Conservation (phyloP, 2,329 filamentous ascomycete species). For the Paracorniculantispora psalliotae region DNA sequence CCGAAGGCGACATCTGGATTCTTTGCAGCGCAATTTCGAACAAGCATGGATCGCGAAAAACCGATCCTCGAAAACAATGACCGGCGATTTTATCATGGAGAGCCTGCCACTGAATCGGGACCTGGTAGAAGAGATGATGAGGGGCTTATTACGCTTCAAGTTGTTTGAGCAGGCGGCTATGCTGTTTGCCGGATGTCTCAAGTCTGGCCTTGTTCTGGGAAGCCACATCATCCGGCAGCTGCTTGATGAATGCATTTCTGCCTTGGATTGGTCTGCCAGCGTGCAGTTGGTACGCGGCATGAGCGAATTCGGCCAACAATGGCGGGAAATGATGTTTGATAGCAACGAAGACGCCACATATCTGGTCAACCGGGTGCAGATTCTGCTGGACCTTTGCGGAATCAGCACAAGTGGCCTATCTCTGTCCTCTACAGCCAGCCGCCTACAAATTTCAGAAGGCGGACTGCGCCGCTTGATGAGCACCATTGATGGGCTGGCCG, state of each 20-base stretch:
- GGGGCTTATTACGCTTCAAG: conserved; percentile 44
- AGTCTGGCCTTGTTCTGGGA: conserved; percentile 29
- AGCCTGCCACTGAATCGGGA: conserved; percentile 33
- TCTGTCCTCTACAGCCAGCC: conserved; percentile 4
- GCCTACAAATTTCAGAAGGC: conserved; percentile 22
- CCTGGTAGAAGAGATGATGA: conserved; percentile 42
- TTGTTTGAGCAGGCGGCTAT: conserved; percentile 39
- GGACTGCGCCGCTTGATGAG: conserved; percentile 14
- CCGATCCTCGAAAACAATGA: conserved; percentile 20
- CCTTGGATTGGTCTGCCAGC: conserved; percentile 36
- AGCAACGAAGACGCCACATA: conserved; percentile 21
- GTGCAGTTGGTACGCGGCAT: conserved; percentile 28
- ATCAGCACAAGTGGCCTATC: conserved; percentile 15
- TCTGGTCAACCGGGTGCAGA: conserved; percentile 28
- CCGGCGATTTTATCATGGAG: conserved; percentile 35
- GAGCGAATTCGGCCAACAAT: conserved; percentile 21
- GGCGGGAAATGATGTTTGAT: conserved; percentile 22
- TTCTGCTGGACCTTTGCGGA: conserved; percentile 34
- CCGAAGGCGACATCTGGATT: conserved; percentile 26
- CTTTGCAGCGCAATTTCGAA: conserved; percentile 18
- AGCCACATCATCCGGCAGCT: conserved; percentile 29
- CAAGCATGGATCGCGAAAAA: conserved; percentile 24
- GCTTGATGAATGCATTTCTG: conserved; percentile 37
- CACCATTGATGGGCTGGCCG: not conserved
- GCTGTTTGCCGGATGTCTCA: conserved; percentile 37